Conservation (phyloP, 805 yeast species). For the Tetrapisispora taiwanensis region DNA sequence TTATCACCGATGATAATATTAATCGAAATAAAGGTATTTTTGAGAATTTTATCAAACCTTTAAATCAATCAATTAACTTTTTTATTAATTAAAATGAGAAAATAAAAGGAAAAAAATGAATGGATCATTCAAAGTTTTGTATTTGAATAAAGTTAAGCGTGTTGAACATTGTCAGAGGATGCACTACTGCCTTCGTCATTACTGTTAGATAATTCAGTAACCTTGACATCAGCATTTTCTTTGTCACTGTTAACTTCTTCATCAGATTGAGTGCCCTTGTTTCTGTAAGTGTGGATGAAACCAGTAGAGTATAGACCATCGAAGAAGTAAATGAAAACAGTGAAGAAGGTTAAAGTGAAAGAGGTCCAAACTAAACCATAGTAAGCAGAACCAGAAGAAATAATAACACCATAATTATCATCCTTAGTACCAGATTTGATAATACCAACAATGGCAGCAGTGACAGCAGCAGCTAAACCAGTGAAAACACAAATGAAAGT, state of each 20-base stretch:
- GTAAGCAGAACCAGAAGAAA: constrained; percentile 17
- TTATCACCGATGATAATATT: not conserved
- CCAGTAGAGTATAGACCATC: constrained; percentile 2
- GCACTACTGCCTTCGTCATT: constrained; percentile 3
- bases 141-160: not conserved
- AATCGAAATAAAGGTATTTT: not conserved
- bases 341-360: constrained; percentile 18
- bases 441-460: constrained; percentile 21
- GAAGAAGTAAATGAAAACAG: constrained; percentile 9
- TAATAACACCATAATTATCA: constrained; percentile 23
- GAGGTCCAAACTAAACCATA: constrained; percentile 26
- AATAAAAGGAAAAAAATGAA: not conserved
- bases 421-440: constrained; percentile 26
- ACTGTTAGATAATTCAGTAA: constrained; percentile 1
- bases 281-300: constrained; percentile 1
- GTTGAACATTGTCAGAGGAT: constrained; percentile 1
- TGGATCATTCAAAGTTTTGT: not conserved
- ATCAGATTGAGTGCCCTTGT: not conserved
- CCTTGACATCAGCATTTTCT: not conserved
- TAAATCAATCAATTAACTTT: not conserved
- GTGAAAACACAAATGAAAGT: constrained; percentile 17
- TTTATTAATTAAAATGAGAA: not conserved
- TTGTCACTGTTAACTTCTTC: constrained; percentile 1
- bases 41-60: not conserved
- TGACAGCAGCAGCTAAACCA: constrained; percentile 22